Percentiles rank a stretch among this genome's conserved stretches.
These are phyloP conservation scores for Trichoderma atroviride DNA, from an alignment of 2,329 filamentous ascomycete species.

Conservation along the genomic window DNA sequence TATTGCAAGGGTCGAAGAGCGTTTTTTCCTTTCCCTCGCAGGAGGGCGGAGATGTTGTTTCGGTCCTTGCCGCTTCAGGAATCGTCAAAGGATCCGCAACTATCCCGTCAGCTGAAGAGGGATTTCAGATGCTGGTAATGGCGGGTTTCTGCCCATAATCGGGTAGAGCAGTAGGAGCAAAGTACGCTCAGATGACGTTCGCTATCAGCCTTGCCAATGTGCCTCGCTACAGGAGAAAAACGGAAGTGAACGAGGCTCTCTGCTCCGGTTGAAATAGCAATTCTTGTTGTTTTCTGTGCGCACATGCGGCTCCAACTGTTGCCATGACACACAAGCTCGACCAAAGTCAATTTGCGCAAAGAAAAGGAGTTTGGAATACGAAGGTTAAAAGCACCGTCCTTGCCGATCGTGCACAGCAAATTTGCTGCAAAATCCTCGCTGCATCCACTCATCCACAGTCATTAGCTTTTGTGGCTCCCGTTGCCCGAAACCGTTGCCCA, in stretches of 20 bases:
- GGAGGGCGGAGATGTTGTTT: constrained; percentile 14
- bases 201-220: constrained; percentile 12
- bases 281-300: neutral
- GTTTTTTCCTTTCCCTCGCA: constrained; percentile 12
- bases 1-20: neutral
- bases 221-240: neutral
- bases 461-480: neutral
- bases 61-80: constrained; percentile 21
- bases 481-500: neutral
- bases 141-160: neutral
- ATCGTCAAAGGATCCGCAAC: constrained; percentile 15
- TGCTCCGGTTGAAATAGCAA: neutral
- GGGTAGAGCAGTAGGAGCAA: neutral
- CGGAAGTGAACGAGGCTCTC: constrained; percentile 12
- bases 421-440: neutral
- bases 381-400: constrained; percentile 4
- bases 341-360: neutral
- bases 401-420: neutral
- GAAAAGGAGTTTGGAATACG: neutral
- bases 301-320: neutral
- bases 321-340: neutral
- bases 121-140: constrained; percentile 6
- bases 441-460: neutral
- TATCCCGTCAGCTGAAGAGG: constrained; percentile 21
- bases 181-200: constrained; percentile 13